phyloP scores from a whole-genome alignment of 2,329 filamentous ascomycete species.

The Colletotrichum musicola region DNA sequence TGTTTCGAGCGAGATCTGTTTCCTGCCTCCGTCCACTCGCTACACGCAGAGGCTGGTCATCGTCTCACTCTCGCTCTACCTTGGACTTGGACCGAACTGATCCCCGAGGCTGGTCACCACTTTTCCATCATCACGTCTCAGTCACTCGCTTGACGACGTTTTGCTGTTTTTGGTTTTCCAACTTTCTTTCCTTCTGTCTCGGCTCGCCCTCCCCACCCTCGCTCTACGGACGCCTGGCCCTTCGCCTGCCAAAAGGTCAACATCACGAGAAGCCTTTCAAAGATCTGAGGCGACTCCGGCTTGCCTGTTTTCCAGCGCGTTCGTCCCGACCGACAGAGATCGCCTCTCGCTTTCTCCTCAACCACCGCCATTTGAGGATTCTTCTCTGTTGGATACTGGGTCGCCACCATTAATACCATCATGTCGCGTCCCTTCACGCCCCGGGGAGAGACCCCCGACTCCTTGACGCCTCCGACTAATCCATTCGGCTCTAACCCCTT shows the following conservation, averaged over 20 bases:
- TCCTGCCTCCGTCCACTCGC: slow-evolving; percentile 4
- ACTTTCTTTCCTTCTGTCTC: slow-evolving; percentile 5
- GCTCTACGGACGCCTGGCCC: background rate
- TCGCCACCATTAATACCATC: slow-evolving; percentile 11
- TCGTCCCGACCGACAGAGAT: background rate
- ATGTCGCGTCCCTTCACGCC: slow-evolving; percentile 37
- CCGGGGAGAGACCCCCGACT: slow-evolving; percentile 20
- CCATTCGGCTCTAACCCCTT: slow-evolving; percentile 39
- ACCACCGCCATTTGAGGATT: background rate
- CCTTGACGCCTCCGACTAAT: slow-evolving; percentile 33
- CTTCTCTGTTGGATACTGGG: background rate
- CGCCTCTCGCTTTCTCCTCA: background rate
- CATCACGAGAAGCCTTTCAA: background rate
- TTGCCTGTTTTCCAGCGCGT: background rate
- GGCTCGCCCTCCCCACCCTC: background rate
- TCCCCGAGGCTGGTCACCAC: slow-evolving; percentile 6
- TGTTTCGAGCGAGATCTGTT: slow-evolving; percentile 6
- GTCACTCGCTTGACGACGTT: slow-evolving; percentile 28
- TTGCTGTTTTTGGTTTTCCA: slow-evolving; percentile 8
- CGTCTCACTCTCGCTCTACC: background rate
- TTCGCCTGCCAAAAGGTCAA: background rate
- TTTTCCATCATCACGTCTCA: slow-evolving; percentile 2
- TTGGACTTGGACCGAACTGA: background rate
- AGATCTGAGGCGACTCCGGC: background rate
- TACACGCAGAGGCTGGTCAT: slow-evolving; percentile 13